Conservation (phyloP, 75 land plant genomes). For the Pinus albicaulis region DNA sequence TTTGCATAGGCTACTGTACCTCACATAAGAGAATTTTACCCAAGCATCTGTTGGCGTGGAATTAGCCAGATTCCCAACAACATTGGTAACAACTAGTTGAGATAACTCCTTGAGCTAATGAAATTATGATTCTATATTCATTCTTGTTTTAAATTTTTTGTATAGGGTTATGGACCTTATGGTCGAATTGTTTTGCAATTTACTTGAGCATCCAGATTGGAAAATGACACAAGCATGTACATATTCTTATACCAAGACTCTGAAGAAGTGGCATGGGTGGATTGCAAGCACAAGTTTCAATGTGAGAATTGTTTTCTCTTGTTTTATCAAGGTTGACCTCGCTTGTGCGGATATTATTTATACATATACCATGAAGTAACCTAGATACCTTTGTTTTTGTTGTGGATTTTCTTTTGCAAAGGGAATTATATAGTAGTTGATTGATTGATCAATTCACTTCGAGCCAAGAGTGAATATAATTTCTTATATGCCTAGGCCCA, state of each 20-base stretch:
- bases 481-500: not conserved
- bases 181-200: slow-evolving; percentile 84
- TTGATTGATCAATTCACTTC: not conserved
- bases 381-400: not conserved
- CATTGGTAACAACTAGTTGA: too few species aligned
- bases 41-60: too few species aligned
- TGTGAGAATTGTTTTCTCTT: slow-evolving; percentile 33
- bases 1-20: too few species aligned
- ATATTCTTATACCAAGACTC: slow-evolving; percentile 79
- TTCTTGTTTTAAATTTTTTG: not conserved
- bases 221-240: slow-evolving; percentile 77
- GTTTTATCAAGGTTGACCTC: not conserved
- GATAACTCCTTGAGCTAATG: too few species aligned
- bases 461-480: not conserved
- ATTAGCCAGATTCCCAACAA: too few species aligned
- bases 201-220: slow-evolving; percentile 82
- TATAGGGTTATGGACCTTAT: slow-evolving; percentile 93
- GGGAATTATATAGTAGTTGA: not conserved
- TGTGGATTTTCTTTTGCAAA: not conserved
- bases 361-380: not conserved
- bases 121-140: too few species aligned
- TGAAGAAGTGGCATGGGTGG: slow-evolving; percentile 97
- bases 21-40: too few species aligned
- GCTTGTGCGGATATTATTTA: too few species aligned
- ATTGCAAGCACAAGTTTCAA: slow-evolving; percentile 89